Base-by-base conservation (phyloP, 1,139 yeast genomes). In the Pneumocystis murina region DNA sequence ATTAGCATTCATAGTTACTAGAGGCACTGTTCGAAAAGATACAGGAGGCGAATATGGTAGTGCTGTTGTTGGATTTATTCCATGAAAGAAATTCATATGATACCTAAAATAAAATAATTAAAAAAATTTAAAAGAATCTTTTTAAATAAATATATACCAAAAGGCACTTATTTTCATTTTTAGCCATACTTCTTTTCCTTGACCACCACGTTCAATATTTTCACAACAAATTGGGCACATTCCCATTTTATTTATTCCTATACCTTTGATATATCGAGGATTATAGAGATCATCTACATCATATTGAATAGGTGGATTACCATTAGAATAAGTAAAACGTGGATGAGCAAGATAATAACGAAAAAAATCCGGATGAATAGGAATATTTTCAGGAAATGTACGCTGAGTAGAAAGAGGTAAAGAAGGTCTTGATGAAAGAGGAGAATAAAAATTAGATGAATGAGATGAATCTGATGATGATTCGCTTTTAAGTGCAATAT, bases 21-120 rank as follows among this genome's bases (percentile, higher is more conserved):
- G 60, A 16, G 39, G 63, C 10, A 61, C 40, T 12, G 65, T 59
- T 8, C 67, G 58, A 38, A 64, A 64, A 12, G 60, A 67, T n/a
- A 60, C 59, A 28, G 68, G 67, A 20, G 68, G 67, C 3, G 66
- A 66, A 36, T 62, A 65, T 8, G 68, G 68, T 33, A 43, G 28
- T 14, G 62, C 63, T 24, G 64, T 60, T 24, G 62, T 62, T 2
- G 65, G 64, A 16, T 65, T 64, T 17, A 66, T 62, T 16, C 68
- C 68, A 55, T 66, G 68, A 38, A 61, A 64, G 60, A 64, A 66
- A 28, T 66, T 66, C 68, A 66, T 64, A 48, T 66, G 68, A 61
- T 66, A 66, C 68, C 66, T 61, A 33, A 24, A 62, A 20, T 63
- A 63, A 35, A 59, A 59, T 17, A 61, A 57, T 38, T 62, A 61